phyloP scores from a whole-genome alignment of 1,139 yeast species.

The Geotrichum phurueaensis region DNA sequence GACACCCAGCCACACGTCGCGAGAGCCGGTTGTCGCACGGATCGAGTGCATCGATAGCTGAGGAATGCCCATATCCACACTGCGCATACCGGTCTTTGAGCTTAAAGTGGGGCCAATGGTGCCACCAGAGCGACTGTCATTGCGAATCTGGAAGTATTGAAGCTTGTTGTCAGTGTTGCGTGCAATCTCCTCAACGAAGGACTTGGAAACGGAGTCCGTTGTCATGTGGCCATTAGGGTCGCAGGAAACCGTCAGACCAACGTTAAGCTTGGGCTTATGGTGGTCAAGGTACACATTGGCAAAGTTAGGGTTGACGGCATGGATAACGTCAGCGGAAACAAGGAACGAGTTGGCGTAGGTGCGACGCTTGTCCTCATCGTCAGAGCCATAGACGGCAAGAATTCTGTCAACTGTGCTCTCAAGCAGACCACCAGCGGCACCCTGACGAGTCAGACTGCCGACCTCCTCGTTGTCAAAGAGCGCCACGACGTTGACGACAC shows the following conservation, averaged over 20 bases:
- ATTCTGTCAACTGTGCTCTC: constrained; percentile 71
- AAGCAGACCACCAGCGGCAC: constrained; percentile 85
- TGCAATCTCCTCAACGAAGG: constrained; percentile 62
- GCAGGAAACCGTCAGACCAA: constrained; percentile 61
- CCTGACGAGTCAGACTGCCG: constrained; percentile 87
- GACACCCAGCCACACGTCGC: constrained; percentile 64
- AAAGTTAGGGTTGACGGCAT: constrained; percentile 92
- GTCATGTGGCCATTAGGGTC: constrained; percentile 81
- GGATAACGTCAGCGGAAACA: constrained; percentile 89
- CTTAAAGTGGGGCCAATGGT: constrained; percentile 92
- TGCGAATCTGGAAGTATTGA: constrained; percentile 60
- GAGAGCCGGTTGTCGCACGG: constrained; percentile 88
- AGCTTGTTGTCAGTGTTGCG: constrained; percentile 52
- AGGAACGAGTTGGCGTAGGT: constrained; percentile 65
- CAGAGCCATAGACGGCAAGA: constrained; percentile 46
- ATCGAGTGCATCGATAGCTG: constrained; percentile 93
- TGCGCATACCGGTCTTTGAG: constrained; percentile 79
- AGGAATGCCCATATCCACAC: constrained; percentile 87
- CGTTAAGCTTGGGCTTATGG: constrained; percentile 74
- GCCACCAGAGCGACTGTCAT: constrained; percentile 90
- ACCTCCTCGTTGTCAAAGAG: constrained; percentile 92
- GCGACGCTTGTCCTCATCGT: constrained; percentile 34
- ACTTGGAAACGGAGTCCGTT: constrained; percentile 66
- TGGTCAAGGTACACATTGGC: constrained; percentile 56
- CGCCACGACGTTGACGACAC: constrained; percentile 64